These are phyloP conservation scores for Asterella californica DNA, from an alignment of 225 moss, liverwort and hornwort species.

Conservation along the genomic window DNA sequence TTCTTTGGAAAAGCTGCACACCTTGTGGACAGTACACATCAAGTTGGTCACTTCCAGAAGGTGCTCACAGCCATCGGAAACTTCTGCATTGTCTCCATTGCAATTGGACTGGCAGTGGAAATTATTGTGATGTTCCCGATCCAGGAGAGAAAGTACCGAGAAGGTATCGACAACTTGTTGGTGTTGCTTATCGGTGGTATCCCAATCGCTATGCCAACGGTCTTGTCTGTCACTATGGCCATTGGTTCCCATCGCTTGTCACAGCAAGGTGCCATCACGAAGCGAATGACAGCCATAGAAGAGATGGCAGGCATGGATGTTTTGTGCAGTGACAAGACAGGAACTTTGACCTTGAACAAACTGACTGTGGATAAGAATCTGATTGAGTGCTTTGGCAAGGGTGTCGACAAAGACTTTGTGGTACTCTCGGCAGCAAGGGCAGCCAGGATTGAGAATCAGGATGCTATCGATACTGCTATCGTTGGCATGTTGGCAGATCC, in stretches of 20 bases:
- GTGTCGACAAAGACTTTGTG: constrained; percentile 37
- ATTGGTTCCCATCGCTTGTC: constrained; percentile 3
- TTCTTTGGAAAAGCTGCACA: constrained; percentile 83
- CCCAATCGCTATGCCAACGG: constrained; percentile 27
- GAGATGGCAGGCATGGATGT: not conserved
- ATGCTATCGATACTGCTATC: constrained; percentile 19
- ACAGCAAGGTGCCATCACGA: constrained; percentile 41
- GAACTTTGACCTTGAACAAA: constrained; percentile 48
- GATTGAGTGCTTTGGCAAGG: constrained; percentile 37
- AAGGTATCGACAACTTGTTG: constrained; percentile 38
- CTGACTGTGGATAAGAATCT: constrained; percentile 42
- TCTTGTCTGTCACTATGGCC: not conserved
- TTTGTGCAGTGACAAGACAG: constrained; percentile 49
- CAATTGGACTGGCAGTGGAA: constrained; percentile 33
- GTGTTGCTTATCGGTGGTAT: constrained; percentile 50
- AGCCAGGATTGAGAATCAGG: constrained; percentile 17
- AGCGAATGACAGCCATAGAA: constrained; percentile 5
- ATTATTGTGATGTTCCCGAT: constrained; percentile 39
- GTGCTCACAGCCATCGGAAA: constrained; percentile 49
- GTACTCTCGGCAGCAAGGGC: constrained; percentile 23
- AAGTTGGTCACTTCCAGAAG: constrained; percentile 39
- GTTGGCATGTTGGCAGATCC: constrained; percentile 9
- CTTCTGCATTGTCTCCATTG: constrained; percentile 45
- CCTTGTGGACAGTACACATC: constrained; percentile 69
- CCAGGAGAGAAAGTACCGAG: constrained; percentile 34